phyloP scores from a whole-genome alignment of 208 protist species.

The Trypanosoma cruzi region DNA sequence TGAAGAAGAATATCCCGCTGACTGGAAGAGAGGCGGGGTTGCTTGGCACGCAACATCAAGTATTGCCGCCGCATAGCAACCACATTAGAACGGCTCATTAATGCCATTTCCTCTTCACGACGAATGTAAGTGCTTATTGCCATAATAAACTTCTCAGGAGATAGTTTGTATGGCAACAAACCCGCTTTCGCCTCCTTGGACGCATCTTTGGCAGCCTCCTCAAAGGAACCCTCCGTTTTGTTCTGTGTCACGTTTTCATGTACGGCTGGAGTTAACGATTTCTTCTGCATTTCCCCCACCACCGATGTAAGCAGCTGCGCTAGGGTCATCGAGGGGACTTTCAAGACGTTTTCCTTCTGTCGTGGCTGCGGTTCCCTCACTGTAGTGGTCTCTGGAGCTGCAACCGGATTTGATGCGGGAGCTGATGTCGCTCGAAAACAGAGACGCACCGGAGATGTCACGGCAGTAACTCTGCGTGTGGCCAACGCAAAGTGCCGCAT shows the following conservation, averaged over 20 bases:
- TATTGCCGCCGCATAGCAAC: constrained; percentile 17
- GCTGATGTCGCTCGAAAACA: constrained; percentile 6
- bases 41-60: constrained; percentile 2
- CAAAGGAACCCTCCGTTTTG: not conserved
- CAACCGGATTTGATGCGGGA: not conserved
- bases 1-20: constrained; percentile 36
- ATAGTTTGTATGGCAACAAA: not conserved
- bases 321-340: not conserved
- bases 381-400: not conserved
- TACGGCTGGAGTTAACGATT: no score
- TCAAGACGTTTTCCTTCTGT: not conserved
- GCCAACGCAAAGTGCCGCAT: constrained; percentile 8
- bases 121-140: constrained; percentile 20
- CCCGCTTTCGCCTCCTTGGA: not conserved
- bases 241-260: not conserved
- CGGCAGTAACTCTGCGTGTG: not conserved
- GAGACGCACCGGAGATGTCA: not conserved
- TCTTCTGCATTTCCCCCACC: not conserved
- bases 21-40: constrained; percentile 13
- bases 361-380: not conserved
- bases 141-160: constrained; percentile 8
- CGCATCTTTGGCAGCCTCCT: not conserved
- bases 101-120: constrained; percentile 14
- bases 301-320: not conserved
- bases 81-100: constrained; percentile 17